These are phyloP conservation scores for Aspergillus diversus DNA, from an alignment of 495 filamentous ascomycete genomes.

Conservation along the genomic window DNA sequence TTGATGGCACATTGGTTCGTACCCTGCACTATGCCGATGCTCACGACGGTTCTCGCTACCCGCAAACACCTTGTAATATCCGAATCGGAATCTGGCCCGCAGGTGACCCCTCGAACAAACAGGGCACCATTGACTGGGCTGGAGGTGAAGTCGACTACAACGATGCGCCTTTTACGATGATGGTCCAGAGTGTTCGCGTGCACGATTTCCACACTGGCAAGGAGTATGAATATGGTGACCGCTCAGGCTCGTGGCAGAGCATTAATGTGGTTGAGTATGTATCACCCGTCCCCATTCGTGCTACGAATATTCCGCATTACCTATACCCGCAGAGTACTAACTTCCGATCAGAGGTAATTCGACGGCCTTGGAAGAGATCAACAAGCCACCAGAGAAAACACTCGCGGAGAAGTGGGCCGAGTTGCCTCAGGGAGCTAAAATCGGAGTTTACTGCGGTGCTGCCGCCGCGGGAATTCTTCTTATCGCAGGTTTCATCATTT, in stretches of 20 bases:
- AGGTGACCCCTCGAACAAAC: constrained; percentile 71
- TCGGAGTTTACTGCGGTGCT: constrained; percentile 59
- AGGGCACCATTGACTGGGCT: constrained; percentile 72
- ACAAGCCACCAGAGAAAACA: constrained; percentile 42
- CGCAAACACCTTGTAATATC: constrained; percentile 88
- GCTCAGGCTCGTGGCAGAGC: constrained; percentile 67
- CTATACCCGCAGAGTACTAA: constrained; percentile 6
- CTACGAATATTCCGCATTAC: neutral
- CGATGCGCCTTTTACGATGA: constrained; percentile 78
- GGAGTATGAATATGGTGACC: constrained; percentile 70
- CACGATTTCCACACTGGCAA: constrained; percentile 70
- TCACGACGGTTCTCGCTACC: constrained; percentile 70
- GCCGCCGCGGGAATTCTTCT: constrained; percentile 56
- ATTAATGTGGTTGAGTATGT: constrained; percentile 69
- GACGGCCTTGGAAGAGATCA: constrained; percentile 45
- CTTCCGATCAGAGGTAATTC: constrained; percentile 61
- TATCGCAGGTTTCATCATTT: constrained; percentile 54
- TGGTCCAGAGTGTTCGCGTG: constrained; percentile 65
- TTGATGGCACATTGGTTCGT: constrained; percentile 72
- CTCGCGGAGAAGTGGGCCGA: constrained; percentile 60
- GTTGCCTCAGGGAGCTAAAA: constrained; percentile 56
- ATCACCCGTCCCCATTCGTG: neutral
- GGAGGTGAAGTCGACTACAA: constrained; percentile 75
- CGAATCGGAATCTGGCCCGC: constrained; percentile 88
- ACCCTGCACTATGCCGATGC: constrained; percentile 60